Base-by-base conservation (phyloP, 306 rosid genomes). In the Cyclanthera cordifolia region DNA sequence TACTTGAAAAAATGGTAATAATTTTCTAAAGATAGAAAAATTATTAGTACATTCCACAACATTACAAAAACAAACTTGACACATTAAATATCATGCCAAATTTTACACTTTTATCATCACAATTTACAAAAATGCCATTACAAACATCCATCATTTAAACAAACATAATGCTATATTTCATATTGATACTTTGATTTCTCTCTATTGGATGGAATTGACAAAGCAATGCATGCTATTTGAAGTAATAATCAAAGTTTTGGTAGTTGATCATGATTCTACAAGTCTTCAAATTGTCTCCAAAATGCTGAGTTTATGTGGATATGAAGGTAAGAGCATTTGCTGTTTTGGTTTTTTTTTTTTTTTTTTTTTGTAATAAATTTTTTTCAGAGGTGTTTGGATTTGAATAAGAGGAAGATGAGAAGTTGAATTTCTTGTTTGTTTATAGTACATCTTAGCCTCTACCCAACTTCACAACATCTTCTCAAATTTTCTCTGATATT, bases 251-350 rank as follows among this genome's bases (percentile, higher is more conserved):
- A 71, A 49, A 50, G 73, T 83, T 64, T 79, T 85, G 83, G 87
- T 80, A 52, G 79, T 85, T 55, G 87, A 85, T 46, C 20, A 63
- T 56, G 78, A 80, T 54, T 27, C 54, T 8, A 70, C 73, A 34
- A 63, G 54, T 43, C 83, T 79, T 4, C 2, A 49, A 49, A 17
- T 52, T 23, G 74, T 74, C 17, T 81, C 82, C 8, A 76, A 54
- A 50, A 75, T 85, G 75, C 85, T 85, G 4, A 4, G 1, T 5
- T 0, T 17, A 20, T 70, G 64, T 75, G 82, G 87, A 72, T 75
- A 78, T 65, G 77, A 85, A 77, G 90, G 90, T 87, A 81, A 72
- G 10, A 15, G 4, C 4, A 28, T 52, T n/a, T 53, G 51, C 8
- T 20, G 34, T 15, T 8, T 48, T n/a, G 8, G 5, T 2, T n/a